These are phyloP conservation scores for Gastroboletus turbinatus DNA, from an alignment of 1,284 basidiomycete genomes.

Conservation along the genomic window DNA sequence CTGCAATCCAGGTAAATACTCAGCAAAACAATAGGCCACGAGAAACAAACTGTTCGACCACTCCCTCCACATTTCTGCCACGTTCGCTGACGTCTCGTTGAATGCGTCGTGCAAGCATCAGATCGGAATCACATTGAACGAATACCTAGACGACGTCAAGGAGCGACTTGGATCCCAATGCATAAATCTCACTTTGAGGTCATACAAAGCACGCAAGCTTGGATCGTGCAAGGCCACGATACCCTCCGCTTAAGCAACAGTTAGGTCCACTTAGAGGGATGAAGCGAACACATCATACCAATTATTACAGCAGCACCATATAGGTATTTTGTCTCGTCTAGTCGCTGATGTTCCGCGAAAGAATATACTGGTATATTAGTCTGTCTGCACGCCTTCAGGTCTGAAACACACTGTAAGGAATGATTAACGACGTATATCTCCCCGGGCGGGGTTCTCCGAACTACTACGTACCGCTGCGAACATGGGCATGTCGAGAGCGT, in stretches of 20 bases:
- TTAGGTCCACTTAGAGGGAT: neutral
- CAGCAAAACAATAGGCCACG: neutral
- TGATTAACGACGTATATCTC: neutral
- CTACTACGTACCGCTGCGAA: conserved; percentile 67
- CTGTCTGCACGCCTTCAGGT: conserved; percentile 82
- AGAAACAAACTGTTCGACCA: conserved; percentile 78
- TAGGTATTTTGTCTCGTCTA: conserved; percentile 85
- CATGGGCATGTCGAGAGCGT: conserved; percentile 88
- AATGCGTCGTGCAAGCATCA: conserved; percentile 95
- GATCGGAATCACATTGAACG: conserved; percentile 89
- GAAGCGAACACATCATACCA: conserved; percentile 41
- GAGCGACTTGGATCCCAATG: neutral
- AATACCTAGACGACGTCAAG: conserved; percentile 52
- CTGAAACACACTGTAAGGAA: conserved; percentile 66
- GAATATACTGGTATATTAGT: conserved; percentile 93
- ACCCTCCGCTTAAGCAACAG: conserved; percentile 69
- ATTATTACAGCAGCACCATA: conserved; percentile 97
- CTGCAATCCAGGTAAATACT: conserved; percentile 38
- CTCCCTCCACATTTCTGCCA: conserved; percentile 81
- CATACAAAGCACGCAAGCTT: conserved; percentile 78
- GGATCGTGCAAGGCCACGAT: conserved; percentile 90
- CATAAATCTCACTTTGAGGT: conserved; percentile 73
- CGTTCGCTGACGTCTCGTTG: conserved; percentile 87
- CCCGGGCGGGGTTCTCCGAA: neutral
- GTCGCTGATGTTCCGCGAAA: conserved; percentile 87